Evolutionary conservation across 257 asterid species (phyloP).

Genomic region (Solanum piurae): DNA sequence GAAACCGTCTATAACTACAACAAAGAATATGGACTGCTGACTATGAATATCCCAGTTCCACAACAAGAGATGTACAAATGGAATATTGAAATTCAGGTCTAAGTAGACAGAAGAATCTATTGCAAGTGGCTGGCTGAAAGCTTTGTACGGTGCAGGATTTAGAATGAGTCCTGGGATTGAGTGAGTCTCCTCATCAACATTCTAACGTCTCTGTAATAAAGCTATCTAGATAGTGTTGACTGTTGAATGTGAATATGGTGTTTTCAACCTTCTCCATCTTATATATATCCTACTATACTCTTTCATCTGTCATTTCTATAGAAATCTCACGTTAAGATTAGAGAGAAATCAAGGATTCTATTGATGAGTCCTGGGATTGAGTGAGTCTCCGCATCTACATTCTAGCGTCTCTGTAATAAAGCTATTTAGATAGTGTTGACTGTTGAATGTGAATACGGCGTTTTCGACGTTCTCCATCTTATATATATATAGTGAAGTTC

Average conservation of each 20-base stretch:
- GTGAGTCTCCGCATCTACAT: not conserved
- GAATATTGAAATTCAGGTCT: constrained; percentile 53
- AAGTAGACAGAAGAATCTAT: not conserved
- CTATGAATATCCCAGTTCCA: constrained; percentile 30
- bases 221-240: not conserved
- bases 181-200: not conserved
- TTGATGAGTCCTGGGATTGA: not conserved
- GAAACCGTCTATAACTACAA: constrained; percentile 42
- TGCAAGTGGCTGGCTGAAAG: not conserved
- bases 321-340: too few relatives aligned
- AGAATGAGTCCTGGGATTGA: not conserved
- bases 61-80: constrained; percentile 64
- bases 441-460: not conserved
- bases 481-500: too few relatives aligned
- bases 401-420: not conserved
- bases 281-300: not conserved
- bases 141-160: not conserved
- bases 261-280: not conserved
- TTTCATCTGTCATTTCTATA: too few relatives aligned
- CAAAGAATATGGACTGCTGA: constrained; percentile 40
- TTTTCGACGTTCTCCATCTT: not conserved
- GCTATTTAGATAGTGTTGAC: not conserved
- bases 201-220: not conserved
- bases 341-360: too few relatives aligned
- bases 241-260: not conserved